These are phyloP conservation scores for Glycine tomentella DNA, from an alignment of 306 rosid genomes.

Conservation along the genomic window DNA sequence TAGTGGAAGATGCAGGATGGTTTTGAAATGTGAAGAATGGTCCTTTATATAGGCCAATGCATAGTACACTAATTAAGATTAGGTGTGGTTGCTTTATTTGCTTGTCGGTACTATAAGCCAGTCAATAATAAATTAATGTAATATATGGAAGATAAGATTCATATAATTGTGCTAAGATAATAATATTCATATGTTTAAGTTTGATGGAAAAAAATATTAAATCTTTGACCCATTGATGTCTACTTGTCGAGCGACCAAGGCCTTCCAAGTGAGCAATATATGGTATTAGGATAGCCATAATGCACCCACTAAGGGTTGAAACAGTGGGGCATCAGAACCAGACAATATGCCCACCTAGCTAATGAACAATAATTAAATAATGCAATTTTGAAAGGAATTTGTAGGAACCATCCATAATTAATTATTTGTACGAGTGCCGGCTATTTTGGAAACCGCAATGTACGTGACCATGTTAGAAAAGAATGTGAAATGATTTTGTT, in stretches of 20 bases:
- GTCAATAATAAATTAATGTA: slow-evolving; percentile 13
- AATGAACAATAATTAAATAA: slow-evolving; percentile 41
- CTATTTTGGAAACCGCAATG: slow-evolving; percentile 32
- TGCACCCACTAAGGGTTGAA: slow-evolving; percentile 14
- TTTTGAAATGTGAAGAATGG: slow-evolving; percentile 33
- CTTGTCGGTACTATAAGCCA: slow-evolving; percentile 4
- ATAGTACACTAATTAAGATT: background rate
- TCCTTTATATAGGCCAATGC: slow-evolving; percentile 40
- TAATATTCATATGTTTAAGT: slow-evolving; percentile 5
- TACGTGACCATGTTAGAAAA: slow-evolving; percentile 24
- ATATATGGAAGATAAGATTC: slow-evolving; percentile 25
- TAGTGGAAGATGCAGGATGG: slow-evolving; percentile 10
- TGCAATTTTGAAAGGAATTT: slow-evolving; percentile 1
- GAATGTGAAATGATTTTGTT: slow-evolving; percentile 14
- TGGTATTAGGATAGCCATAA: background rate
- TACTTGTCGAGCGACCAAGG: slow-evolving; percentile 29
- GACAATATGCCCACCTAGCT: slow-evolving; percentile 40
- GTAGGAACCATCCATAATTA: slow-evolving; percentile 17
- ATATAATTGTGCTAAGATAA: slow-evolving; percentile 27
- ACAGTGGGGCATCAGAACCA: slow-evolving; percentile 34
- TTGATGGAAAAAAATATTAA: slow-evolving; percentile 19
- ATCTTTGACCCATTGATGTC: slow-evolving; percentile 40
- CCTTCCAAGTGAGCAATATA: slow-evolving; percentile 35
- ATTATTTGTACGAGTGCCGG: slow-evolving; percentile 34
- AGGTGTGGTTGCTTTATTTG: slow-evolving; percentile 9